Base-by-base conservation (phyloP, 768 basidiomycete species). In the Calvatia gigantea region DNA sequence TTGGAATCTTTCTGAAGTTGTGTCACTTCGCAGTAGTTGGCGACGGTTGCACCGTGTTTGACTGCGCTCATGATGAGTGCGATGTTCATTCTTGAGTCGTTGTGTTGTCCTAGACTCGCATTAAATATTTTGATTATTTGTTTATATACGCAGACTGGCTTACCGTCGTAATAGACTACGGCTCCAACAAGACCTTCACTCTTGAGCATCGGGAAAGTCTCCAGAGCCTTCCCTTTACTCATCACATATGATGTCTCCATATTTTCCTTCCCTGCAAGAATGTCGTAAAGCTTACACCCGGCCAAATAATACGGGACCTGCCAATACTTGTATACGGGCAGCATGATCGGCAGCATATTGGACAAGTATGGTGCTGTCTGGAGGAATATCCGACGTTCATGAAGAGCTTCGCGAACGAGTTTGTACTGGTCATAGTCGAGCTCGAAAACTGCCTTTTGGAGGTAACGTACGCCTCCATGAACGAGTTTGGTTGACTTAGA, bases 261-360 rank as follows among this genome's bases (percentile, higher is more conserved):
- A 69, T 98, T 98, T 69, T 97, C 92, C 69, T 89, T 89, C 0
- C 96, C 96, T 6, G 96, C 96, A 17, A 99, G 77, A 29, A 97
- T 37, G 67, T 99, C 96, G 73, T 99, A 99, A 77, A 98, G 75
- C 74, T 98, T 98, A 75, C 91, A 94, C 2, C 96, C 96, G 2
- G 84, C 86, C 76, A 84, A 94, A 70, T 97, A 98, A 72, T 98
- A 99, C 0, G 96, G 96, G 12, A 98, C 80, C 65, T 98, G 94
- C 94, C 95, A 98, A 70, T 93, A 95, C 85, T 92, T 96, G 82
- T 99, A 98, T 46, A 98, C 82, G 4, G 96, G 96, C 14, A 99
- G 76, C 86, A 99, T 96, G 72, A 99, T 98, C 2, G 96, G 97
- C 31, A 98, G 80, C 87, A 95, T 94, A 58, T 80, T 77, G 11